Base-by-base conservation (phyloP, 2,329 filamentous ascomycete species). In the Lecanosticta acicola region DNA sequence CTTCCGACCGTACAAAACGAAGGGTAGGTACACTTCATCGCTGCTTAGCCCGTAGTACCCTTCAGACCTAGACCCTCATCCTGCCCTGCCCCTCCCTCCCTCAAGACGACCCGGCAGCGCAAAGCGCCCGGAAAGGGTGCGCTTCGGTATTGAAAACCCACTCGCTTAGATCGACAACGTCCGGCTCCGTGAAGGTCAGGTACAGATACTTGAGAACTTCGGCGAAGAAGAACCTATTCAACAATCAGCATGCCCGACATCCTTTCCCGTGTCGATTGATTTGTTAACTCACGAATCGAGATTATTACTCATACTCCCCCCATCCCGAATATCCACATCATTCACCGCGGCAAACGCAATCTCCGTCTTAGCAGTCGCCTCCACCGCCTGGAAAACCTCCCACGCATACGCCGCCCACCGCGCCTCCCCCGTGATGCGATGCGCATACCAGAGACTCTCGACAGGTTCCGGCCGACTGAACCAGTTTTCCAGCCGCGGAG, bases 151-250 rank as follows among this genome's bases (percentile, higher is more conserved):
- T 71, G 43, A 72, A 69, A 3, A 72, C 70, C 62, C 64, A 72
- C 39, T 70, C 67, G 46, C 73, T 71, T 47, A 73, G 53, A 54
- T 68, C 69, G 32, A 74, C 61, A 3, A 67, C 45, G 38, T 62
- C 56, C 3, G 68, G 66, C 37, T 71, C 66, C 46, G 66, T 68
- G 50, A 74, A 73, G 2, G 68, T 59, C 21, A 72, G 57, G 51
- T 70, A 72, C 21, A 71, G 70, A 48, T 73, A 71, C 73, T 94
- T 94, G 64, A 94, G 64, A 51, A 89, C 84, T 71, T 94, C 87
- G 0, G 87, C 87, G 64, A 93, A 88, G 71, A 85, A 82, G 49
- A 57, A 59, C 8, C 56, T 58, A 38, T 17, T 9, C 36, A 35
- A 32, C 13, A 37, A 14, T 43, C 32, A 35, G 19, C 32, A 37